Conservation (phyloP, 2,329 filamentous ascomycete genomes). For the Penicillium hesseltinei region DNA sequence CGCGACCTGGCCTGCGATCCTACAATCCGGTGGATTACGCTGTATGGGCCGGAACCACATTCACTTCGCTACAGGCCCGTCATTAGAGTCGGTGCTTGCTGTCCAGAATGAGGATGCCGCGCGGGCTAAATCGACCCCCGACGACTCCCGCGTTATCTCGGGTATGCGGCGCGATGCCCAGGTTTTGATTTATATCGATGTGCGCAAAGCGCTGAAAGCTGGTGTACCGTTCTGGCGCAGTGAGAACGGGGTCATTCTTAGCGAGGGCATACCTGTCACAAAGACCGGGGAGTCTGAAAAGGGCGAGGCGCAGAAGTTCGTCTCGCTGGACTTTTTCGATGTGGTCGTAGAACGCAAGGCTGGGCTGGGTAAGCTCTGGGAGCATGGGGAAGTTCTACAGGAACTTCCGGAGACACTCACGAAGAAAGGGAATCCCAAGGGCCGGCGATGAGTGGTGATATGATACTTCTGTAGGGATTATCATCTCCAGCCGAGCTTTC, state of each 20-base stretch:
- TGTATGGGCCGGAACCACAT: slow-evolving; percentile 84
- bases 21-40: slow-evolving; percentile 72
- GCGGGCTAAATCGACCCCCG: slow-evolving; percentile 13
- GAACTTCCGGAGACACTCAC: slow-evolving; percentile 47
- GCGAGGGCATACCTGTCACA: slow-evolving; percentile 44
- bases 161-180: slow-evolving; percentile 79
- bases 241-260: slow-evolving; percentile 72
- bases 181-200: slow-evolving; percentile 73
- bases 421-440: slow-evolving; percentile 37
- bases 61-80: slow-evolving; percentile 78
- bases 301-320: slow-evolving; percentile 52
- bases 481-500: background rate
- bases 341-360: slow-evolving; percentile 71
- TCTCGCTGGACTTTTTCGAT: slow-evolving; percentile 68
- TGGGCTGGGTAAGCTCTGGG: slow-evolving; percentile 68
- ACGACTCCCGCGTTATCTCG: slow-evolving; percentile 58
- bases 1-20: slow-evolving; percentile 71
- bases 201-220: slow-evolving; percentile 62
- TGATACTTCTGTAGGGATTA: background rate
- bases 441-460: slow-evolving; percentile 14
- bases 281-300: slow-evolving; percentile 46
- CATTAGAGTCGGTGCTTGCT: slow-evolving; percentile 42
- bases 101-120: slow-evolving; percentile 18
- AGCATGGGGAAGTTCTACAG: slow-evolving; percentile 53
- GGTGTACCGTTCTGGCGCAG: slow-evolving; percentile 73